Percentiles rank a stretch among this genome's conserved stretches.
Conservation (phyloP, 371 early-diverging fungal species). For the Blyttiomyces sp. region DNA sequence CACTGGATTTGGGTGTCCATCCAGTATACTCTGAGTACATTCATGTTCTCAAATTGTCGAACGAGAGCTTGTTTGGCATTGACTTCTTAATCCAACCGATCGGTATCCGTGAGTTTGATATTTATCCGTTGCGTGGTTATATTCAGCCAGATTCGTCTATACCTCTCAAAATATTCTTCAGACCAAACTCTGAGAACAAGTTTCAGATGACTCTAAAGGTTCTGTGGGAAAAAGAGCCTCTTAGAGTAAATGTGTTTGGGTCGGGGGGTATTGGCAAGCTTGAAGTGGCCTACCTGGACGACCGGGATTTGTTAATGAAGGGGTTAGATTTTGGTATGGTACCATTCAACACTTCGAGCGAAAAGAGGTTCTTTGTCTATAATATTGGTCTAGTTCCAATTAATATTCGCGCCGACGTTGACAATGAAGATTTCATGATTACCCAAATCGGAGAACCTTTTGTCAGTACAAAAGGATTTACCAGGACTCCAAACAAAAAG, state of each 20-base stretch:
- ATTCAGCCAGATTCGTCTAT: conserved; percentile 35
- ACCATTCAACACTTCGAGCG: conserved; percentile 47
- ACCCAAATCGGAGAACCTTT: conserved; percentile 44
- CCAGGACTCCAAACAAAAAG: conserved; percentile 21
- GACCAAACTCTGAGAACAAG: conserved; percentile 43
- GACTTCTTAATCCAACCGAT: conserved; percentile 56
- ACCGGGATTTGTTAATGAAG: conserved; percentile 30
- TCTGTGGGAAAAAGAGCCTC: conserved; percentile 49
- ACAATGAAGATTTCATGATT: conserved; percentile 48
- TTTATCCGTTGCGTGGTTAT: conserved; percentile 50
- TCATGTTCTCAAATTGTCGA: conserved; percentile 37
- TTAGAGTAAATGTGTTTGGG: conserved; percentile 35
- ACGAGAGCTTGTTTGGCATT: conserved; percentile 50
- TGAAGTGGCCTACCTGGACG: conserved; percentile 41
- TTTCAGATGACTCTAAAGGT: conserved; percentile 42
- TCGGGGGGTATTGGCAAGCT: conserved; percentile 53
- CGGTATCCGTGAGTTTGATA: conserved; percentile 43
- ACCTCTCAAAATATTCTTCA: conserved; percentile 41
- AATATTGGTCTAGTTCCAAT: conserved; percentile 52
- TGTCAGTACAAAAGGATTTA: conserved; percentile 3
- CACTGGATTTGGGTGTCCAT: conserved; percentile 50
- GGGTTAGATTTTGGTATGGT: conserved; percentile 58
- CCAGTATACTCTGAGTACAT: conserved; percentile 40
- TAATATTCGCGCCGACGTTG: conserved; percentile 30
- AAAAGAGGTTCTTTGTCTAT: conserved; percentile 47